These are phyloP conservation scores for Xylaria digitata DNA, from an alignment of 2,329 filamentous ascomycete genomes.

Conservation along the genomic window DNA sequence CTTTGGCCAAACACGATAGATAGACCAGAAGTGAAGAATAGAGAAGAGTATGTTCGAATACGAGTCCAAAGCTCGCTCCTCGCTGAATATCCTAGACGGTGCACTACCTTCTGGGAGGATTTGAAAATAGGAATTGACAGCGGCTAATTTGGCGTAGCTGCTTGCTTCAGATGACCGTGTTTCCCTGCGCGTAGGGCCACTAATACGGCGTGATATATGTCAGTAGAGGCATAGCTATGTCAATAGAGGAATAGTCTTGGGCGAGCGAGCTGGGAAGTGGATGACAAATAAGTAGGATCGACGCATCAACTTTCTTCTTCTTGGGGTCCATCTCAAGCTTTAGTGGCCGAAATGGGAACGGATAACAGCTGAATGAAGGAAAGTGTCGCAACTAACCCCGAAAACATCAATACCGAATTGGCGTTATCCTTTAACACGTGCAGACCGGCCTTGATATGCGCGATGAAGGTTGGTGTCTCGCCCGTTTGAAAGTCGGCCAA, in stretches of 20 bases:
- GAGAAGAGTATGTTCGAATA: conserved; percentile 87
- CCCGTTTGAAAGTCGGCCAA: conserved; percentile 81
- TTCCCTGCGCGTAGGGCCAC: conserved; percentile 71
- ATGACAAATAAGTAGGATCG: conserved; percentile 17
- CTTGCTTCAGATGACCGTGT: conserved; percentile 69
- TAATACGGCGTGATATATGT: conserved; percentile 48
- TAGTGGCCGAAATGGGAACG: background rate
- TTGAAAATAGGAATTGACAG: conserved; percentile 59
- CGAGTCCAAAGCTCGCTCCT: conserved; percentile 82
- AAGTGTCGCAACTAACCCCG: conserved; percentile 65
- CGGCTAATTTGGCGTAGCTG: conserved; percentile 69
- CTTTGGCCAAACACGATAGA: conserved; percentile 64
- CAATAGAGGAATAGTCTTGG: conserved; percentile 4
- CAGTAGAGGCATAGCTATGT: conserved; percentile 17
- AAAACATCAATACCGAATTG: conserved; percentile 72
- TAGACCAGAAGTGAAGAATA: conserved; percentile 67
- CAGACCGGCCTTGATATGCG: conserved; percentile 77
- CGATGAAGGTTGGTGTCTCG: conserved; percentile 82
- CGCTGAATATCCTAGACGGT: conserved; percentile 63
- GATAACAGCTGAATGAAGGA: conserved; percentile 13
- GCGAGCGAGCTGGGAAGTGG: background rate
- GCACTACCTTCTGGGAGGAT: conserved; percentile 46
- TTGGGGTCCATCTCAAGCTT: background rate
- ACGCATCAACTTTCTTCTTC: background rate
- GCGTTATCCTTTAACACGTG: conserved; percentile 60